phyloP scores from a whole-genome alignment of 176 grass and related monocot species.

The Eleusine indica region DNA sequence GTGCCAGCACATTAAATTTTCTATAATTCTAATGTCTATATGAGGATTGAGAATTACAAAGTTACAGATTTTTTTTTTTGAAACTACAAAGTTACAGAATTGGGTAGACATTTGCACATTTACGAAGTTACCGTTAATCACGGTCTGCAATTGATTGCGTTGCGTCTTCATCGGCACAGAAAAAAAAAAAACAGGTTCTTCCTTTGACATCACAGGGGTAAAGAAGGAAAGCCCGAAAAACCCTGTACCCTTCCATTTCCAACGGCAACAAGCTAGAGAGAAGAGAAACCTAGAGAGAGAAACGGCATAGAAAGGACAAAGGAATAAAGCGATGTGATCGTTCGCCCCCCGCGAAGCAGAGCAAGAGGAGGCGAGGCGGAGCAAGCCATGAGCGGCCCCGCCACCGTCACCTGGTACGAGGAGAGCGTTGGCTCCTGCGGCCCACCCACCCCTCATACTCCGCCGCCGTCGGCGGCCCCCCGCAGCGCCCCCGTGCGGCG shows the following conservation, averaged over 20 bases:
- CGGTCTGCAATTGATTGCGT: neutral
- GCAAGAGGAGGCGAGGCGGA: neutral
- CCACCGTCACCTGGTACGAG: conserved; percentile 10
- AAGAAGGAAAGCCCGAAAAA: neutral
- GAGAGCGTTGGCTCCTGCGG: conserved; percentile 47
- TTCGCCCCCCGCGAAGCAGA: neutral
- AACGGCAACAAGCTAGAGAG: conserved; percentile 31
- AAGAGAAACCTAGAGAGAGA: neutral
- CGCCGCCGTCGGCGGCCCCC: neutral
- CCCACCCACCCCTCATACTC: neutral
- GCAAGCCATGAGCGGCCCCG: conserved; percentile 35
- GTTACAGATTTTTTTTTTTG: no score
- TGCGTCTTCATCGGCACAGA: neutral
- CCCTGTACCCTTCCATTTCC: neutral
- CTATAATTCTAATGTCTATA: no score
- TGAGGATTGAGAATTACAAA: no score
- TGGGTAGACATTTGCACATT: no score
- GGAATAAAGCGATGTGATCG: neutral
- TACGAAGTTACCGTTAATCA: neutral
- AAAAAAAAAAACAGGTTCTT: neutral
- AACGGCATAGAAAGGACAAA: neutral
- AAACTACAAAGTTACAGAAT: no score
- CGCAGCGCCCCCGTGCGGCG: conserved; percentile 32
- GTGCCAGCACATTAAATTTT: no score
- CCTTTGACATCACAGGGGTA: neutral